A percentile compares a stretch with the other conserved stretches of the same genome.
phyloP scores from a whole-genome alignment of 495 filamentous ascomycete genomes.

The Pyronema domesticum region DNA sequence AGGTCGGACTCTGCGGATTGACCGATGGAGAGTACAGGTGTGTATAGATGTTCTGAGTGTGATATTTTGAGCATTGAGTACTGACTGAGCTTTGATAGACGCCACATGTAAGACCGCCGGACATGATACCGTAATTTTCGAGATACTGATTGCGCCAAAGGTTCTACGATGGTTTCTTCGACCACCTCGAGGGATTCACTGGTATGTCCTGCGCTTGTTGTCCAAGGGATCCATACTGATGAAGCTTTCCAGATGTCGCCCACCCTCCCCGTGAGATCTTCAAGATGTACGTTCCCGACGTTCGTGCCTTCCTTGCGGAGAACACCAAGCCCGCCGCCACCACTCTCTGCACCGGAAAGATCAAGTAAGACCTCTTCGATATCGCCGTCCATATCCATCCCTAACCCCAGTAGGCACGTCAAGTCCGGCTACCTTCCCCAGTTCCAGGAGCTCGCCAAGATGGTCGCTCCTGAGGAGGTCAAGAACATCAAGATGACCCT shows the following conservation, averaged over 20 bases:
- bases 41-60: constrained; percentile 20
- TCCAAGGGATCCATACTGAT: not conserved
- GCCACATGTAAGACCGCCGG: constrained; percentile 2
- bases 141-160: constrained; percentile 1
- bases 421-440: constrained; percentile 45
- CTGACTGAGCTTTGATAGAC: not conserved
- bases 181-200: constrained; percentile 48
- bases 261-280: constrained; percentile 46
- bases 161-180: constrained; percentile 62
- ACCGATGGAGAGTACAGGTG: constrained; percentile 62
- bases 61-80: not conserved
- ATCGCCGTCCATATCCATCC: no score
- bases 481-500: constrained; percentile 54
- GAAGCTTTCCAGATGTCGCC: constrained; percentile 31
- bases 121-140: not conserved
- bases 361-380: constrained; percentile 26
- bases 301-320: constrained; percentile 53
- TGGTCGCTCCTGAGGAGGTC: constrained; percentile 40
- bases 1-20: constrained; percentile 49
- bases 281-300: constrained; percentile 52
- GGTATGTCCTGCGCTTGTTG: not conserved
- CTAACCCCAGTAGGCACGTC: constrained; percentile 28
- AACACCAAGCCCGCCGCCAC: constrained; percentile 57
- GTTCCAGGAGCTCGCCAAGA: constrained; percentile 48
- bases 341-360: constrained; percentile 55